Evolutionary conservation across 179 eudicot genomes (phyloP), one percentile per base, ranked within the genome.

Genomic region (Amaranthus tricolor): DNA sequence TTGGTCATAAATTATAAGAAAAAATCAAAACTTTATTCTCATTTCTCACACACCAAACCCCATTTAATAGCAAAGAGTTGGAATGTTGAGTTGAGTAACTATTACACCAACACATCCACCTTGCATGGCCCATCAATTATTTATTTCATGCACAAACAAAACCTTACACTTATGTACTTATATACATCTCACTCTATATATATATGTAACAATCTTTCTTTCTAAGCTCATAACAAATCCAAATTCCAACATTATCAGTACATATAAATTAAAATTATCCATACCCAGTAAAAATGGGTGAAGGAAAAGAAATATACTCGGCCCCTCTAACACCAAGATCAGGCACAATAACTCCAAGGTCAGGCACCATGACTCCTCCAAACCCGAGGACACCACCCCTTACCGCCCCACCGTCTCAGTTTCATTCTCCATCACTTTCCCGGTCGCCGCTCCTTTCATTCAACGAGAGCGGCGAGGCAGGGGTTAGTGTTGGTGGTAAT

Each of bases 371-470:
- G 54, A 68, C 79, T 4, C 76, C 86, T 21, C 45, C 71, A 4
- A 31, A 31, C 40, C 40, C 3, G 3, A 31, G 40, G 3, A 63
- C 74, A 15, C 84, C 82, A 17, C 89, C 88, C 16, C 48, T 85
- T 13, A 73, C 84, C 9, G 76, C 83, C 44, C 87, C 88, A 6
- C 88, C 88, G 0, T 85, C 90, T 1, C 88, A 88, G 7, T 80
- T 74, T 75, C 80, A 88, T 77, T 88, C 90, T 6, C 92, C 91
- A 19, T 85, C 87, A 13, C 87, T 84, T 40, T 76, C 93, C 14
- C 87, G 97, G 7, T 88, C 97, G 4, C 95, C 93, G n/a, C 89
- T 88, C 47, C 87, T 90, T 69, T 75, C 85, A 63, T 50, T 67
- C 53, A 64, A 66, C 15, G 84, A 80, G 62, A 71, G 78, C n/a